Conservation (phyloP, 805 yeast genomes). For the Pichia phayaonensis region DNA sequence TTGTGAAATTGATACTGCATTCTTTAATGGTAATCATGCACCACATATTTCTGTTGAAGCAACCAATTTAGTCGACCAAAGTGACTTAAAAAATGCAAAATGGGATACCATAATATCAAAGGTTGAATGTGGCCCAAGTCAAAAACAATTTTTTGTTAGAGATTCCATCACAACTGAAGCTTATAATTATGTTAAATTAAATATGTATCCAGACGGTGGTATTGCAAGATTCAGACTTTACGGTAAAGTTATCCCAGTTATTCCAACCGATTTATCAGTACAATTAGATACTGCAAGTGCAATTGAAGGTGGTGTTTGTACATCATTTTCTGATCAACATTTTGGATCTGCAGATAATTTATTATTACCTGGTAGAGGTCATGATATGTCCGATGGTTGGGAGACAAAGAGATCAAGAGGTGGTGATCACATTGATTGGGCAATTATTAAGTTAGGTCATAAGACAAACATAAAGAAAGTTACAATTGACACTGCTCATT, state of each 20-base stretch:
- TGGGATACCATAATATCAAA: conserved; percentile 73
- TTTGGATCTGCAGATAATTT: conserved; percentile 89
- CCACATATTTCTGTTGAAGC: conserved; percentile 86
- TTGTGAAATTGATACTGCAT: conserved; percentile 88
- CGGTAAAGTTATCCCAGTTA: conserved; percentile 74
- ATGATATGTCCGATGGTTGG: conserved; percentile 98
- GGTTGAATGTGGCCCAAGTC: conserved; percentile 82
- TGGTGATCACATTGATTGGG: conserved; percentile 90
- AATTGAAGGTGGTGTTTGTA: conserved; percentile 82
- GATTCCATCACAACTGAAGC: conserved; percentile 46
- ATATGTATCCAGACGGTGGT: conserved; percentile 98
- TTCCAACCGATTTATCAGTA: conserved; percentile 38
- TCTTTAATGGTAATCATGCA: conserved; percentile 93
- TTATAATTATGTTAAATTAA: conserved; percentile 74
- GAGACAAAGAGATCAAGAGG: conserved; percentile 86
- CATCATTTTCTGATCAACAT: conserved; percentile 82
- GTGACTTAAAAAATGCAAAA: conserved; percentile 27
- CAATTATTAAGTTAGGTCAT: conserved; percentile 70
- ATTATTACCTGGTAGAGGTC: conserved; percentile 88
- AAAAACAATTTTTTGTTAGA: conserved; percentile 74
- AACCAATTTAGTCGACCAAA: conserved; percentile 31
- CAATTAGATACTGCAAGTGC: conserved; percentile 74
- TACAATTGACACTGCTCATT: conserved; percentile 86
- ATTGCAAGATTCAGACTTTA: conserved; percentile 89
- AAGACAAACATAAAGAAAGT: conserved; percentile 47